A percentile compares a stretch with the other conserved stretches of the same genome.
These are phyloP conservation scores for Tinospora cordifolia DNA, from an alignment of 164 flowering plant genomes.

Conservation along the genomic window DNA sequence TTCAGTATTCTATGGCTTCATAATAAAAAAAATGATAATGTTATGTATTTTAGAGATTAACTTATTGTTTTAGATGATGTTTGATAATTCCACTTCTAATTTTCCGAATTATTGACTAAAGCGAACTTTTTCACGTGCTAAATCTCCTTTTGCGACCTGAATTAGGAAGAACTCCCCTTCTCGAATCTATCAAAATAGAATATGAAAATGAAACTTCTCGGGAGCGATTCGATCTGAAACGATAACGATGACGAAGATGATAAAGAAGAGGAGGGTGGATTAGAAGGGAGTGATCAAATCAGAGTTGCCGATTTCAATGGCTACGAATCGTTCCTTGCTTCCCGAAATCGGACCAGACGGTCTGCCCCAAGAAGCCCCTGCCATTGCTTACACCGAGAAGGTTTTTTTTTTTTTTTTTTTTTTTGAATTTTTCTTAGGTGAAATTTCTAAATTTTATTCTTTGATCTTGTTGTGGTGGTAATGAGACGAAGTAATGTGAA, in stretches of 20 bases:
- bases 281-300: conserved; percentile 6
- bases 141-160: no score
- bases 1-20: no score
- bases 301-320: conserved; percentile 27
- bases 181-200: neutral
- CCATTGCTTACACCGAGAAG: conserved; percentile 91
- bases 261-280: neutral
- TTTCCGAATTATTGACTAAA: no score
- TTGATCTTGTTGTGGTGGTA: neutral
- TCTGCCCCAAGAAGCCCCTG: conserved; percentile 68
- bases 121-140: no score
- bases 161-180: neutral
- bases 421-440: neutral
- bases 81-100: no score
- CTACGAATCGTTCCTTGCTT: conserved; percentile 35
- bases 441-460: neutral
- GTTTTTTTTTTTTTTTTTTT: conserved; percentile 24
- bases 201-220: neutral
- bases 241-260: neutral
- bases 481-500: neutral
- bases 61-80: no score
- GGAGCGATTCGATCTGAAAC: neutral
- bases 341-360: conserved; percentile 98
- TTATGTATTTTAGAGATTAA: no score
- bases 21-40: no score